Conservation (phyloP, 768 basidiomycete species). For the Harrya chromipes region DNA sequence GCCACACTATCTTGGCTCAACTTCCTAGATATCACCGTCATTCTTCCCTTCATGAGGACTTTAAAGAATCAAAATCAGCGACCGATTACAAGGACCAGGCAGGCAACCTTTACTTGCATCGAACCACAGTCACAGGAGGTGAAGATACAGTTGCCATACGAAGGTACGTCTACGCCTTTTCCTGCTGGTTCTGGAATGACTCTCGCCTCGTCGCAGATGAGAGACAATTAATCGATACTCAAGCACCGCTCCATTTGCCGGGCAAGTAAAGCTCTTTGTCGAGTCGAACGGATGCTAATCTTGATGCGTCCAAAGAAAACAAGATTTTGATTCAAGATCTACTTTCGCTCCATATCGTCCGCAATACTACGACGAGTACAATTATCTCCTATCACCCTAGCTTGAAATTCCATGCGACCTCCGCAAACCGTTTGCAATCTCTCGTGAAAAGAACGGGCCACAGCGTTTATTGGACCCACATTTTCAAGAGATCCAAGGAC, state of each 20-base stretch:
- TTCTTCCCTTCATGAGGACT: conserved; percentile 40
- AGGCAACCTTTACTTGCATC: conserved; percentile 10
- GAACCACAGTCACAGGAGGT: background rate
- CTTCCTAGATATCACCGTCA: conserved; percentile 41
- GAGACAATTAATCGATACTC: conserved; percentile 28
- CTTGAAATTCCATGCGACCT: conserved; percentile 17
- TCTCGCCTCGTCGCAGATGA: conserved; percentile 8
- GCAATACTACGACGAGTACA: conserved; percentile 30
- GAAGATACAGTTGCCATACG: conserved; percentile 8
- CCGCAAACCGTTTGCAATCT: conserved; percentile 24
- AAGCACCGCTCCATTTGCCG: conserved; percentile 28
- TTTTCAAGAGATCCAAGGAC: conserved; percentile 28
- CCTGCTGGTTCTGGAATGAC: background rate
- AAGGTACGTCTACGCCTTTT: conserved; percentile 2
- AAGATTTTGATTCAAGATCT: conserved; percentile 32
- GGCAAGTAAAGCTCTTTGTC: conserved; percentile 1
- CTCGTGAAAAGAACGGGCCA: conserved; percentile 27
- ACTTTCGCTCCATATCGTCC: conserved; percentile 38
- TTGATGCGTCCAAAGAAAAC: conserved; percentile 4
- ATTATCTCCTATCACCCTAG: conserved; percentile 34
- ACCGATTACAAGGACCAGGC: conserved; percentile 18
- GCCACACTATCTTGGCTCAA: background rate
- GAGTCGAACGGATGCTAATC: background rate
- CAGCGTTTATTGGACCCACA: conserved; percentile 36
- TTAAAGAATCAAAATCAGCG: conserved; percentile 30